A percentile compares a stretch with the other conserved stretches of the same genome.
These are phyloP conservation scores for Aspergillus vadensis DNA, from an alignment of 2,329 filamentous ascomycete genomes.

Conservation along the genomic window DNA sequence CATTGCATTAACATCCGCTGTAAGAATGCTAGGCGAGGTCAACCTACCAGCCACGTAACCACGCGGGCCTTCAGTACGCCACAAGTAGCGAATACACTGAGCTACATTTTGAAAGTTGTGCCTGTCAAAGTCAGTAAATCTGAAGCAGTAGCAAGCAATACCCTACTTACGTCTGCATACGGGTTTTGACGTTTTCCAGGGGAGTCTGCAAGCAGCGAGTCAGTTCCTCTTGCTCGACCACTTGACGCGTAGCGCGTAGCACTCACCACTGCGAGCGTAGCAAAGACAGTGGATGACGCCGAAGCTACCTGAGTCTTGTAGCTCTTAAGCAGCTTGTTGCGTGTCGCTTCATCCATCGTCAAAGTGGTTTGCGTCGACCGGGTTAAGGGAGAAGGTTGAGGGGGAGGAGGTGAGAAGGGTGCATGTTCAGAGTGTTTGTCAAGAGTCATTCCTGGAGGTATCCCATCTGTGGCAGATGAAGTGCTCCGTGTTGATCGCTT, in stretches of 20 bases:
- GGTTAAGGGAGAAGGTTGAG: conserved; percentile 35
- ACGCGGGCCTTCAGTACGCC: conserved; percentile 49
- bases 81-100: conserved; percentile 49
- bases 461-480: conserved; percentile 33
- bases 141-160: background rate
- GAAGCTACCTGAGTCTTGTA: conserved; percentile 52
- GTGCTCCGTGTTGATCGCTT: conserved; percentile 18
- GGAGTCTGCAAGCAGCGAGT: conserved; percentile 40
- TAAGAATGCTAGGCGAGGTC: background rate
- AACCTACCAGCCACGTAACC: conserved; percentile 50
- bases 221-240: conserved; percentile 1
- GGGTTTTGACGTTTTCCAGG: conserved; percentile 52
- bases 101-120: conserved; percentile 49
- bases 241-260: background rate
- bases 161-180: conserved; percentile 51
- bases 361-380: conserved; percentile 37
- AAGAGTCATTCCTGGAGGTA: conserved; percentile 40
- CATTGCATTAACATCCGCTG: conserved; percentile 5
- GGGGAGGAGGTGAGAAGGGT: conserved; percentile 35
- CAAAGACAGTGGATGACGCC: conserved; percentile 46
- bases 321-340: conserved; percentile 47
- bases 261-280: conserved; percentile 50
- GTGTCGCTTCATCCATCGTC: conserved; percentile 43
- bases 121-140: conserved; percentile 27
- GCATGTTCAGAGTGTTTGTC: conserved; percentile 46